Conservation (phyloP, 441 rosid genomes). For the Manihot esculenta region DNA sequence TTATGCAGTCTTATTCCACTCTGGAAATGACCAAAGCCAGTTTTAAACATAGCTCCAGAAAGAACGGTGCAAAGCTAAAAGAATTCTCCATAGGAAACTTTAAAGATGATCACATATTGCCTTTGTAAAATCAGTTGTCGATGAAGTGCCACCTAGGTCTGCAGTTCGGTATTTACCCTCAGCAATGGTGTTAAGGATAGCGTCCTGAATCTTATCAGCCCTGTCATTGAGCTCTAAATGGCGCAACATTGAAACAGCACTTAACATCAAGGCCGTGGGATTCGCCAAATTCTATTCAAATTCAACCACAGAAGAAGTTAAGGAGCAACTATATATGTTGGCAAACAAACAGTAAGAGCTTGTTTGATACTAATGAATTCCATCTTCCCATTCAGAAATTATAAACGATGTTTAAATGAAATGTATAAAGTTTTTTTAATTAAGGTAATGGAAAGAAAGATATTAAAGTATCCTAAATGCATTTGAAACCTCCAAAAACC, state of each 20-base stretch:
- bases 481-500: too few relatives aligned
- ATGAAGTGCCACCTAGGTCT: slow-evolving; percentile 77
- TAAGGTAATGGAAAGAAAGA: too few relatives aligned
- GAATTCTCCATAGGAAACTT: slow-evolving; percentile 23
- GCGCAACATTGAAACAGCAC: slow-evolving; percentile 82
- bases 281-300: slow-evolving; percentile 74
- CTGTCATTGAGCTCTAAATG: slow-evolving; percentile 73
- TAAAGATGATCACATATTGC: slow-evolving; percentile 77
- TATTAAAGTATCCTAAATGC: too few relatives aligned
- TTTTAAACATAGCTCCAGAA: slow-evolving; percentile 16
- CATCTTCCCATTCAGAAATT: too few relatives aligned
- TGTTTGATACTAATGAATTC: too few relatives aligned
- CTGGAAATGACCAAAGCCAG: slow-evolving; percentile 3
- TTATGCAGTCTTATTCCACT: slow-evolving; percentile 32
- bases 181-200: slow-evolving; percentile 76
- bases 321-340: not conserved
- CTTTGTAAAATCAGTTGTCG: slow-evolving; percentile 83
- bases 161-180: slow-evolving; percentile 89
- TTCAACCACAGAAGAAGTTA: slow-evolving; percentile 21
- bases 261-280: slow-evolving; percentile 88
- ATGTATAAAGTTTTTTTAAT: too few relatives aligned
- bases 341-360: not conserved
- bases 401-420: too few relatives aligned
- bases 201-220: slow-evolving; percentile 79
- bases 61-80: slow-evolving; percentile 9